These are phyloP conservation scores for Candida coquimbonensis DNA, from an alignment of 805 yeast genomes.

Conservation along the genomic window DNA sequence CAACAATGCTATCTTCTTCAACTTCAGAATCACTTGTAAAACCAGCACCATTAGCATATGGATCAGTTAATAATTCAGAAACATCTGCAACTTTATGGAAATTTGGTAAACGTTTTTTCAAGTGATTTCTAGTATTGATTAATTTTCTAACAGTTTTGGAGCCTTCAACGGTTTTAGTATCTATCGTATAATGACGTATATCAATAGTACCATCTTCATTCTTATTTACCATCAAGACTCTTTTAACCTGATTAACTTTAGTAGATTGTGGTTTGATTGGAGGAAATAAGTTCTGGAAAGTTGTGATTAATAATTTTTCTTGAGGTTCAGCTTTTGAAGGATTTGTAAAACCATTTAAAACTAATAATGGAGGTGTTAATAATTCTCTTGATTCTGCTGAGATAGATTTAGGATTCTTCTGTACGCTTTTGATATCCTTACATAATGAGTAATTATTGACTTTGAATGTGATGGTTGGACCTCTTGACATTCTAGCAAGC, in stretches of 20 bases:
- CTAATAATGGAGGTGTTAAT: slow-evolving; percentile 79
- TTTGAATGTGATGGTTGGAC: slow-evolving; percentile 86
- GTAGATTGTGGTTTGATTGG: slow-evolving; percentile 84
- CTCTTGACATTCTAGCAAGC: slow-evolving; percentile 82
- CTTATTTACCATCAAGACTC: slow-evolving; percentile 80
- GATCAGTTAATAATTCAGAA: slow-evolving; percentile 77
- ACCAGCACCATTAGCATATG: slow-evolving; percentile 63
- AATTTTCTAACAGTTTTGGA: slow-evolving; percentile 22
- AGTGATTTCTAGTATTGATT: slow-evolving; percentile 18
- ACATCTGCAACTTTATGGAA: slow-evolving; percentile 59
- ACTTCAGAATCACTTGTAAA: slow-evolving; percentile 89
- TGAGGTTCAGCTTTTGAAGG: slow-evolving; percentile 56
- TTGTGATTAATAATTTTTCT: slow-evolving; percentile 78
- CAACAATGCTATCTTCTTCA: slow-evolving; percentile 84
- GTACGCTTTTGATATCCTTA: slow-evolving; percentile 66
- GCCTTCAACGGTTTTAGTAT: slow-evolving; percentile 74
- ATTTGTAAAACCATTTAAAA: slow-evolving; percentile 80
- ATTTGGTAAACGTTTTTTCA: slow-evolving; percentile 21
- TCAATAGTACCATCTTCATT: slow-evolving; percentile 68
- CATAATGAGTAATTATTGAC: slow-evolving; percentile 71
- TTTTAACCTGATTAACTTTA: slow-evolving; percentile 62
- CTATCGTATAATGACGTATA: slow-evolving; percentile 83
- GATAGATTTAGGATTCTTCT: slow-evolving; percentile 73
- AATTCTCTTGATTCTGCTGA: slow-evolving; percentile 57
- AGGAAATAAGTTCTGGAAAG: slow-evolving; percentile 94